Evolutionary conservation across 352 stramenopile genomes (phyloP).

Genomic region (Pythium biforme): DNA sequence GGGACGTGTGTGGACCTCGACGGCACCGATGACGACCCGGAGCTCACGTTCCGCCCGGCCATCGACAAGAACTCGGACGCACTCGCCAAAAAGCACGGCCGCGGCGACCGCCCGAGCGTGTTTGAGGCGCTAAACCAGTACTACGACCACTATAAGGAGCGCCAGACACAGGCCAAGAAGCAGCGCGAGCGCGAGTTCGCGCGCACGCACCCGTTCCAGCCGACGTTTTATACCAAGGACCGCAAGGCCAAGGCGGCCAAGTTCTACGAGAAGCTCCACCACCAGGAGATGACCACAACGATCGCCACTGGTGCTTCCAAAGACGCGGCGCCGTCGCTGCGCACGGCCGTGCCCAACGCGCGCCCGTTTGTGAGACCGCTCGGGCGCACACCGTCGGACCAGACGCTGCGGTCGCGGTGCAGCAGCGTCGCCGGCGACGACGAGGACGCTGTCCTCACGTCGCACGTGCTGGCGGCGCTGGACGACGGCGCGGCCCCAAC

Average conservation of each 20-base stretch:
- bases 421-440: slow-evolving; percentile 41
- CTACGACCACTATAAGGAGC: slow-evolving; percentile 66
- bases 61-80: slow-evolving; percentile 72
- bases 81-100: slow-evolving; percentile 63
- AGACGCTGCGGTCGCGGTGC: slow-evolving; percentile 24
- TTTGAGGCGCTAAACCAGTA: slow-evolving; percentile 73
- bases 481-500: slow-evolving; percentile 17
- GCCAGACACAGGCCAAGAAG: slow-evolving; percentile 47
- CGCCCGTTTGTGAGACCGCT: slow-evolving; percentile 67
- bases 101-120: slow-evolving; percentile 53
- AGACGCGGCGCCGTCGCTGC: slow-evolving; percentile 29
- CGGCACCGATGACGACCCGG: slow-evolving; percentile 32
- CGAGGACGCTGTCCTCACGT: slow-evolving; percentile 58
- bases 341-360: slow-evolving; percentile 50
- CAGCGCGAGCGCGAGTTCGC: slow-evolving; percentile 61
- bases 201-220: slow-evolving; percentile 62
- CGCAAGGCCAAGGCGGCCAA: slow-evolving; percentile 32
- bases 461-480: slow-evolving; percentile 50
- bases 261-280: slow-evolving; percentile 64
- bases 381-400: slow-evolving; percentile 23
- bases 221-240: slow-evolving; percentile 48
- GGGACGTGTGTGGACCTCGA: neutral
- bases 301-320: slow-evolving; percentile 18
- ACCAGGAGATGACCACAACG: slow-evolving; percentile 12
- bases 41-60: slow-evolving; percentile 66